Evolutionary conservation across 768 basidiomycete genomes (phyloP).

Genomic region (Boletus pseudopeckii): DNA sequence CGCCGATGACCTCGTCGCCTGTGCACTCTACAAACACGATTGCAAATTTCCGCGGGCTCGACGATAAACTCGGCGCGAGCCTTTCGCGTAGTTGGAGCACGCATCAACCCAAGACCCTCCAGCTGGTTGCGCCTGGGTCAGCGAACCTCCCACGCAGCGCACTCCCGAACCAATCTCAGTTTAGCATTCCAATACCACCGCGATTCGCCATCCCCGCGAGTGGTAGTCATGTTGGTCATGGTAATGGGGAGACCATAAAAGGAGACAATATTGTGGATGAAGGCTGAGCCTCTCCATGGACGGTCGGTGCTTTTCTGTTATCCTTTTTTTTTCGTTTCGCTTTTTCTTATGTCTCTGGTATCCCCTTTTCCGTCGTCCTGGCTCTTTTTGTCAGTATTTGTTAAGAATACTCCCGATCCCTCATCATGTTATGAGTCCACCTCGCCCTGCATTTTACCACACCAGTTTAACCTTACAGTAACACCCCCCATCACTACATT

Average conservation of each 20-base stretch:
- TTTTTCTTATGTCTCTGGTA: neutral
- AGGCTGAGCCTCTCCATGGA: constrained; percentile 30
- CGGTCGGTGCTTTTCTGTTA: constrained; percentile 9
- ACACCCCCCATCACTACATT: constrained; percentile 20
- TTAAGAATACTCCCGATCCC: constrained; percentile 14
- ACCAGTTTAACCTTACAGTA: constrained; percentile 5
- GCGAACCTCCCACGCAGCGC: constrained; percentile 51
- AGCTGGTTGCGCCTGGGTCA: constrained; percentile 31
- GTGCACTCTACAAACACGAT: constrained; percentile 11
- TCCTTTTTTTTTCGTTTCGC: neutral
- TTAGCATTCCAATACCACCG: constrained; percentile 38
- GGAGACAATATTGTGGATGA: constrained; percentile 22
- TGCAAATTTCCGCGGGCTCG: constrained; percentile 25
- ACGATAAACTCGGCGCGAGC: constrained; percentile 50
- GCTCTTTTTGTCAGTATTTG: constrained; percentile 7
- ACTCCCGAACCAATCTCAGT: constrained; percentile 44
- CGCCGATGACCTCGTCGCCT: constrained; percentile 46
- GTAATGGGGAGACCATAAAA: constrained; percentile 13
- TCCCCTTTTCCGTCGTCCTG: neutral
- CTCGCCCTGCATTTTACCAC: constrained; percentile 19
- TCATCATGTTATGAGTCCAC: constrained; percentile 6
- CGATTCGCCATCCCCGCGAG: constrained; percentile 10
- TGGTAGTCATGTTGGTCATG: constrained; percentile 9
- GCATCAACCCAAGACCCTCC: constrained; percentile 43
- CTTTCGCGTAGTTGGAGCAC: constrained; percentile 60